Evolutionary conservation across 345 rosid genomes (phyloP).

Genomic region (Populus simonii): DNA sequence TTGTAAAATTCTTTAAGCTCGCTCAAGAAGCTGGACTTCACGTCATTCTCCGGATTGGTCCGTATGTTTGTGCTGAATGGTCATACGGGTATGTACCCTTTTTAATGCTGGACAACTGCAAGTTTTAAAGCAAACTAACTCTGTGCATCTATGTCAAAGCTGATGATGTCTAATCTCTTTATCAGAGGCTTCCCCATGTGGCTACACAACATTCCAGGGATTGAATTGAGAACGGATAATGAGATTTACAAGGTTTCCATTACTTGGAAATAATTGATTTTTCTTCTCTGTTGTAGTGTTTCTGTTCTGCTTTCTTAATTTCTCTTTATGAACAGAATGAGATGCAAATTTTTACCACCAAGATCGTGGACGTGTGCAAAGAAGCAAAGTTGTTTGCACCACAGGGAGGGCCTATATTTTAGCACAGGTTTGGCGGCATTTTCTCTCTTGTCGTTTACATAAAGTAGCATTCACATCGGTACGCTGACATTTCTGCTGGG

Average conservation of each 20-base stretch:
- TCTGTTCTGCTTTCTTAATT: not conserved
- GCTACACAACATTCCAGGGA: slow-evolving; percentile 51
- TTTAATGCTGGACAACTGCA: not conserved
- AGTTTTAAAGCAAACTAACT: not conserved
- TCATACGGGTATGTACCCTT: slow-evolving; percentile 43
- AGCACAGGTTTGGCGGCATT: slow-evolving; percentile 45
- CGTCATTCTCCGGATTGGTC: slow-evolving; percentile 63
- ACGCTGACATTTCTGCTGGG: slow-evolving; percentile 4
- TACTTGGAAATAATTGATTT: not conserved
- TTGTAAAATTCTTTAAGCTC: slow-evolving; percentile 52
- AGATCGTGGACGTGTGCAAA: slow-evolving; percentile 54
- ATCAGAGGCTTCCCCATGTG: slow-evolving; percentile 63
- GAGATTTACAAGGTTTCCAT: not conserved
- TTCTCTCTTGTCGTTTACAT: not conserved
- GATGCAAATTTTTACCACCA: slow-evolving; percentile 60
- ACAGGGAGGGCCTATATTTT: slow-evolving; percentile 77
- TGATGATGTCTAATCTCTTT: not conserved
- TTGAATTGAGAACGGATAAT: slow-evolving; percentile 50
- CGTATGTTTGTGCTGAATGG: slow-evolving; percentile 76
- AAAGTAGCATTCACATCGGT: not conserved
- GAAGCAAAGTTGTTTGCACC: slow-evolving; percentile 65
- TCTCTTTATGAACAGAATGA: slow-evolving; percentile 32
- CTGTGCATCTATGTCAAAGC: not conserved
- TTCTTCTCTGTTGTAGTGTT: not conserved
- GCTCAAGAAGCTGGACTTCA: slow-evolving; percentile 46